Base-by-base conservation (phyloP, 2,329 filamentous ascomycete species). In the Aspergillus tanneri region DNA sequence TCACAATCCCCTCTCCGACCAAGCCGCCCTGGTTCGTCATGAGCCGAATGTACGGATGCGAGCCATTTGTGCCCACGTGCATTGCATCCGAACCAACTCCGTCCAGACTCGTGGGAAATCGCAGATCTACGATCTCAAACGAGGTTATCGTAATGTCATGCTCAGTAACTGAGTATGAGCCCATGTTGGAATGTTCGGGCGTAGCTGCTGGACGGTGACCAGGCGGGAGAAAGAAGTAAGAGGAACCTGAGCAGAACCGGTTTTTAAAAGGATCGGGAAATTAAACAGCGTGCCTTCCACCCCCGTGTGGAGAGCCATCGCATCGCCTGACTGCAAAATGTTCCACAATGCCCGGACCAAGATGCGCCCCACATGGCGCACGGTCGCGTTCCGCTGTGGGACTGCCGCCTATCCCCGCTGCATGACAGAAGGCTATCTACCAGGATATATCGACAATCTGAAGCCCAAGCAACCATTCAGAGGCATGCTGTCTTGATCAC, bases 61-160 rank as follows among this genome's bases (percentile, higher is more conserved):
- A 34, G 10, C 30, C 30, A 34, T 34, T 34, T 18, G 30, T 34
- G 12, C 30, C 30, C 14, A 16, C 19, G 30, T 34, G 30, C 30
- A 34, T 34, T 4, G 30, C 30, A 34, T 34, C 30, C 7, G 30
- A 34, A 7, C 30, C 30, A 5, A 34, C 30, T 9, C 30, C 30
- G 19, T 34, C 30, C 5, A 34, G n/a, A 27, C 37, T 40, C 3
- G 37, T 40, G 3, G 37, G 37, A 18, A 40, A 40, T 4, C 37
- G 37, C 37, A 40, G 10, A 18, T 40, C 37, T 6, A 19, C 16
- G n/a, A 40, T 27, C n/a, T 40, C 37, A 8, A 40, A 40, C n/a
- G 22, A 40, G 1, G 37, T 40, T 5, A 40, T 40, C n/a, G 14
- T 40, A 27, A 40, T 23, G 5, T 27, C 37, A 3, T 40, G 37